Percentiles rank a stretch among this genome's conserved stretches.
phyloP scores from a whole-genome alignment of 331 rosid species.

The Arachis monticola region DNA sequence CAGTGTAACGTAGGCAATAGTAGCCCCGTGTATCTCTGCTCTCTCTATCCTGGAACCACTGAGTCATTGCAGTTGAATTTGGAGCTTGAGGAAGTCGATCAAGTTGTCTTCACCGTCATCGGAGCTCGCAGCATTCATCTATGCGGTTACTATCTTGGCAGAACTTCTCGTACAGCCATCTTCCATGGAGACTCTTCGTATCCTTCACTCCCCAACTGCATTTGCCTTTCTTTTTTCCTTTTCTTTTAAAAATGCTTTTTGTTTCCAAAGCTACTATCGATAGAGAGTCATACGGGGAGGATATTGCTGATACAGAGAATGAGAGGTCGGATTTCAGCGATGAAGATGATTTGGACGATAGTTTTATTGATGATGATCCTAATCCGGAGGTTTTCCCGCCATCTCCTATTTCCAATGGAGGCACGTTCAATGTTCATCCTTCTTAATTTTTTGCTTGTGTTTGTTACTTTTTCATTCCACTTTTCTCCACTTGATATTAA shows the following conservation, averaged over 20 bases:
- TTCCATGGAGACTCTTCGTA: constrained; percentile 61
- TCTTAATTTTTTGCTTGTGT: constrained; percentile 1
- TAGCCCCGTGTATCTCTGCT: constrained; percentile 81
- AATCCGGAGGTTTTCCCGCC: constrained; percentile 50
- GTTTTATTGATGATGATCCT: constrained; percentile 72
- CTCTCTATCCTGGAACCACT: constrained; percentile 62
- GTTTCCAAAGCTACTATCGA: background rate
- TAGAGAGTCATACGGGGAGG: constrained; percentile 88
- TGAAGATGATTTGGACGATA: constrained; percentile 71
- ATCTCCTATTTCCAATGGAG: constrained; percentile 58
- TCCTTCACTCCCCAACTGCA: constrained; percentile 44
- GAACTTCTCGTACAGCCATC: constrained; percentile 24
- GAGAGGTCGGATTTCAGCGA: constrained; percentile 60
- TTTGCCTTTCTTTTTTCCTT: background rate
- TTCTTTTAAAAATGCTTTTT: background rate
- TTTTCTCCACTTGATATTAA: background rate
- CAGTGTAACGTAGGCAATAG: constrained; percentile 86
- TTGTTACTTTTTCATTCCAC: background rate
- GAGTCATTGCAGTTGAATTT: constrained; percentile 82
- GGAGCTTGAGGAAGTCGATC: constrained; percentile 76
- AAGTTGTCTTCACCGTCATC: constrained; percentile 73
- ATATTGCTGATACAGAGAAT: constrained; percentile 80
- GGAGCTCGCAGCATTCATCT: constrained; percentile 88
- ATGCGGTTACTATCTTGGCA: constrained; percentile 65
- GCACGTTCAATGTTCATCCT: constrained; percentile 33